Base-by-base conservation (phyloP, 176 grass and related monocot species). In the Echinochloa phyllopogon region DNA sequence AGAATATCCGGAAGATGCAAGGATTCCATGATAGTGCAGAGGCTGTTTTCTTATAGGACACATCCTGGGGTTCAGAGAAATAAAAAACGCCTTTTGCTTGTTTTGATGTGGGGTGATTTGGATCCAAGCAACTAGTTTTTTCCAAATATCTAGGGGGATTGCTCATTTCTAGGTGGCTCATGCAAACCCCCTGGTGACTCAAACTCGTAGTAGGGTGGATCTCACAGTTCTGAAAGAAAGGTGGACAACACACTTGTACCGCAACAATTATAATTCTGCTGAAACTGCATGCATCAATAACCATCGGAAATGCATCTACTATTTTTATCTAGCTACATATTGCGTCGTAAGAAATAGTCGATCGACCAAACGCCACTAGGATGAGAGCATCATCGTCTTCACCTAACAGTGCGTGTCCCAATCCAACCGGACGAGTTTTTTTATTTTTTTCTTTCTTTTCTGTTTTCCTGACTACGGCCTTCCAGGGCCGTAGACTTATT, bases 341-440 rank as follows among this genome's bases (percentile, higher is more conserved):
- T 11, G 20, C 18, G 12, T 77, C 17, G n/a, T 58, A 69, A 78
- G 11, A 69, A 78, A 7, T 38, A 48, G 63, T 37, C 11, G 74
- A 69, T 60, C 51, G 56, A 85, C 83, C 83, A 49, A 85, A 69
- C 83, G 49, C 64, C 83, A 78, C 74, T 70, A 25, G 72, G 48
- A 53, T 1, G 38, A 14, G 38, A 77, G 63, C 63, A 59, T 69
- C 74, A 59, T 70, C 74, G 6, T 37, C 63, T 59, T 78, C 83
- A 85, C 74, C 83, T 70, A 78, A 78, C 63, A 60, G n/a, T n/a
- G n/a, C n/a, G n/a, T n/a, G n/a, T n/a, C n/a, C n/a, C n/a, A n/a
- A n/a, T n/a, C n/a, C n/a, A n/a, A n/a, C n/a, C n/a, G n/a, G n/a
- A n/a, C n/a, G n/a, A n/a, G n/a, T n/a, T n/a, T n/a, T n/a, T n/a